Evolutionary conservation across 1,284 basidiomycete genomes (phyloP).

Genomic region (Blastosporella zonata): DNA sequence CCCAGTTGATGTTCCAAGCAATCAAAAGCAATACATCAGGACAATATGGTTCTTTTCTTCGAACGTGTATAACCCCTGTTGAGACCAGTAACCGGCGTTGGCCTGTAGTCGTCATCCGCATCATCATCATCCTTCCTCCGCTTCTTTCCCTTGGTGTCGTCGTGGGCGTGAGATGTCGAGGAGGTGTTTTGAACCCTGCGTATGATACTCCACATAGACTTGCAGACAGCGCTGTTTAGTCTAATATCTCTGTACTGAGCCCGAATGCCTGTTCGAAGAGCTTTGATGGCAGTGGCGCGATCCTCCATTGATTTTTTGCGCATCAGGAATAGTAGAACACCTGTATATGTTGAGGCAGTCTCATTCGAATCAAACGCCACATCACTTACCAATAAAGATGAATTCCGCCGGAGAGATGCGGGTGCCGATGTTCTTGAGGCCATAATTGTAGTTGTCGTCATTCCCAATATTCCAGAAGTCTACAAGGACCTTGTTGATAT

Average conservation of each 20-base stretch:
- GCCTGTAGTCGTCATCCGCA: conserved; percentile 47
- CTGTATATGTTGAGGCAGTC: conserved; percentile 28
- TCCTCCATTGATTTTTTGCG: conserved; percentile 36
- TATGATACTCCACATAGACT: conserved; percentile 55
- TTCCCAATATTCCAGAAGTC: conserved; percentile 53
- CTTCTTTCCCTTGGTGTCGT: conserved; percentile 28
- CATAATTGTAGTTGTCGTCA: conserved; percentile 33
- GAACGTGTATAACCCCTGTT: conserved; percentile 38
- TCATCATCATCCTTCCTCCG: conserved; percentile 27
- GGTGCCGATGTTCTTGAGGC: conserved; percentile 48
- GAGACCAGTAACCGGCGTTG: conserved; percentile 36
- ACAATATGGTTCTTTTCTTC: conserved; percentile 22
- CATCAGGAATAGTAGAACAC: conserved; percentile 56
- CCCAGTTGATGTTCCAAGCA: neutral
- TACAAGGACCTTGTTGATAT: conserved; percentile 48
- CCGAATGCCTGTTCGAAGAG: conserved; percentile 54
- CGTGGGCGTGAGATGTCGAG: conserved; percentile 6
- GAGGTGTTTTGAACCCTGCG: conserved; percentile 30
- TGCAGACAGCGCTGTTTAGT: conserved; percentile 51
- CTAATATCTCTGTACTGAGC: conserved; percentile 56
- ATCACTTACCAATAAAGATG: conserved; percentile 62
- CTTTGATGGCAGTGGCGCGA: conserved; percentile 48
- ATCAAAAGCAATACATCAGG: conserved; percentile 4
- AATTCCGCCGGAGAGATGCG: conserved; percentile 75
- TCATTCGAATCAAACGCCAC: neutral